A percentile compares a stretch with the other conserved stretches of the same genome.
Evolutionary conservation across 352 stramenopile species (phyloP).

Genomic region (Globisporangium cylindrosporum): DNA sequence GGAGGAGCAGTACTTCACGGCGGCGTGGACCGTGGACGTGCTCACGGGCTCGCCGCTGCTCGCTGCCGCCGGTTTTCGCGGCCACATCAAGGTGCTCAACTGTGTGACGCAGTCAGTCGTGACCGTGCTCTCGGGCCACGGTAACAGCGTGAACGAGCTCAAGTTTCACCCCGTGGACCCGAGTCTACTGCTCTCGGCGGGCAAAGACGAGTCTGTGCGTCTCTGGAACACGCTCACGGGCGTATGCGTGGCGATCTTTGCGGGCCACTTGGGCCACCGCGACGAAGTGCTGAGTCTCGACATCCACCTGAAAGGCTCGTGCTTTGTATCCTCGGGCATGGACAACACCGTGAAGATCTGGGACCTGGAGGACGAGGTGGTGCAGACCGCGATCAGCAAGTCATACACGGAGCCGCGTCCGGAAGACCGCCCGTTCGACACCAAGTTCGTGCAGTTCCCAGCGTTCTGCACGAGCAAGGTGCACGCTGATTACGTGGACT

Average conservation of each 20-base stretch:
- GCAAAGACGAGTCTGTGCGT: constrained; percentile 91
- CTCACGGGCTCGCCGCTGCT: constrained; percentile 69
- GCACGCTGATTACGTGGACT: constrained; percentile 91
- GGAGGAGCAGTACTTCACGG: constrained; percentile 78
- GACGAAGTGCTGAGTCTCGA: constrained; percentile 89
- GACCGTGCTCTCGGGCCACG: constrained; percentile 85
- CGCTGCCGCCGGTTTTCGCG: constrained; percentile 60
- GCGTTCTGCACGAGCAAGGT: constrained; percentile 91
- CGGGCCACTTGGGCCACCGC: constrained; percentile 88
- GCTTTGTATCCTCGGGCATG: constrained; percentile 89
- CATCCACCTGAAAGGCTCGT: constrained; percentile 84
- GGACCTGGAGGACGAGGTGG: constrained; percentile 74
- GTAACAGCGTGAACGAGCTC: constrained; percentile 91
- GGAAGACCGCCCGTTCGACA: constrained; percentile 67
- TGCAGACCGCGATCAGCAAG: constrained; percentile 73
- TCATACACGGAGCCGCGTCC: constrained; percentile 71
- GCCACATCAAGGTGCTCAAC: constrained; percentile 86
- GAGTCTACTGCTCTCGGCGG: constrained; percentile 86
- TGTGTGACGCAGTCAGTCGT: constrained; percentile 73
- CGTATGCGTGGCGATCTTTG: constrained; percentile 90
- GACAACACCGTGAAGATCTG: constrained; percentile 95
- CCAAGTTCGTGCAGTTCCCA: constrained; percentile 88
- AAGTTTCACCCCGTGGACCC: constrained; percentile 90
- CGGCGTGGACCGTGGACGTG: constrained; percentile 75
- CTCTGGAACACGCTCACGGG: constrained; percentile 91